These are phyloP conservation scores for Dichomitus squalens DNA, from an alignment of 1,284 basidiomycete genomes.

Conservation along the genomic window DNA sequence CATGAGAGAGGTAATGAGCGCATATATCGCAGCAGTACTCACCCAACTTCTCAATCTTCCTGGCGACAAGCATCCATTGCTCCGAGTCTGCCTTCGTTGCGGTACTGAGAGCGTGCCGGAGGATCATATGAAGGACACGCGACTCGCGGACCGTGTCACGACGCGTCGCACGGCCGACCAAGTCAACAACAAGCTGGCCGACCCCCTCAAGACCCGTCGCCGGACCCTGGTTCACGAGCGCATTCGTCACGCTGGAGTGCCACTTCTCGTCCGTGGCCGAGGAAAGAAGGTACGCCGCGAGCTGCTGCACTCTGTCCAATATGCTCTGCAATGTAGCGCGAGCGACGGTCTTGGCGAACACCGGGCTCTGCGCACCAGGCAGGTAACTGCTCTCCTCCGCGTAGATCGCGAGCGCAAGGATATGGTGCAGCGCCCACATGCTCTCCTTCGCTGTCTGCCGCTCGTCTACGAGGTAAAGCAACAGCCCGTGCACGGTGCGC, in stretches of 20 bases:
- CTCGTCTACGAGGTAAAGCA: conserved; percentile 63
- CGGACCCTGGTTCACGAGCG: conserved; percentile 32
- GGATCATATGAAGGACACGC: conserved; percentile 58
- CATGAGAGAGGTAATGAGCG: conserved; percentile 30
- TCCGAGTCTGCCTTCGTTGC: conserved; percentile 70
- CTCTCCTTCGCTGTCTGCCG: conserved; percentile 61
- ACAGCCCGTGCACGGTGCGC: conserved; percentile 61
- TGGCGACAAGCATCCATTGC: conserved; percentile 72
- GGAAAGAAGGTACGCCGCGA: conserved; percentile 71
- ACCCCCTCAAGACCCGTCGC: conserved; percentile 33
- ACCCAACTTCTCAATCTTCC: conserved; percentile 66
- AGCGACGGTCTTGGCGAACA: conserved; percentile 48
- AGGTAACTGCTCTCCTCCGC: conserved; percentile 58
- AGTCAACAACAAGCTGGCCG: conserved; percentile 44
- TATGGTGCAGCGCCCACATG: conserved; percentile 65
- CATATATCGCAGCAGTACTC: conserved; percentile 15
- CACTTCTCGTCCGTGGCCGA: conserved; percentile 51
- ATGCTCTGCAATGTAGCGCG: conserved; percentile 46
- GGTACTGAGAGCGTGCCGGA: conserved; percentile 64
- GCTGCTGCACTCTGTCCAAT: conserved; percentile 54
- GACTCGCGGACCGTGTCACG: conserved; percentile 55
- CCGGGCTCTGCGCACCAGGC: conserved; percentile 47
- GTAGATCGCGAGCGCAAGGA: conserved; percentile 59
- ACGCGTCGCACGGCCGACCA: conserved; percentile 39
- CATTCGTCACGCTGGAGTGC: conserved; percentile 48